Conservation (phyloP, 2,329 filamentous ascomycete species). For the Monilinia fructicola region DNA sequence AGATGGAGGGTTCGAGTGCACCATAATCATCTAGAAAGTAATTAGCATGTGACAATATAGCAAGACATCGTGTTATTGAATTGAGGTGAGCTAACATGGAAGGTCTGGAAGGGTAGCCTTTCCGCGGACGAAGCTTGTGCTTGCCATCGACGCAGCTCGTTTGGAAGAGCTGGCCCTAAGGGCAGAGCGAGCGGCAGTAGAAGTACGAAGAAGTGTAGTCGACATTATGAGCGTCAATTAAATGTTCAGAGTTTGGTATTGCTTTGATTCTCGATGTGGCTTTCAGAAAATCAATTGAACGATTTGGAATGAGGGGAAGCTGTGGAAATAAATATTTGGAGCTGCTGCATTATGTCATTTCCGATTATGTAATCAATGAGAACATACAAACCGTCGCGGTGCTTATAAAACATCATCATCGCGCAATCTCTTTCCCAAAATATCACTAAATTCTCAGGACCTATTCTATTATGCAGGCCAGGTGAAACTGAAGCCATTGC, state of each 20-base stretch:
- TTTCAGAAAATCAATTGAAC: constrained; percentile 22
- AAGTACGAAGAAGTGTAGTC: constrained; percentile 70
- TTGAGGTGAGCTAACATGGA: constrained; percentile 54
- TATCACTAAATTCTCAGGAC: not conserved
- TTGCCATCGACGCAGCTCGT: constrained; percentile 64
- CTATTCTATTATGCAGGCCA: not conserved
- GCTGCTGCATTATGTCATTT: constrained; percentile 21
- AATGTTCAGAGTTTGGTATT: constrained; percentile 26
- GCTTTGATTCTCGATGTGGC: constrained; percentile 18
- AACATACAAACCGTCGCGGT: not conserved
- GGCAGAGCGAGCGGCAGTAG: constrained; percentile 66
- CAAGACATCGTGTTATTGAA: not conserved
- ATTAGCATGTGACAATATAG: constrained; percentile 15
- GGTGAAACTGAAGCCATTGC: not conserved
- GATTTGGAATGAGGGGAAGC: constrained; percentile 17
- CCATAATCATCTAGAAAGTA: constrained; percentile 78
- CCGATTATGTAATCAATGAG: constrained; percentile 8
- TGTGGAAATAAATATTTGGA: constrained; percentile 14
- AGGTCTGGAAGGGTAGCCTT: constrained; percentile 95
- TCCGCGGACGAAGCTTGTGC: constrained; percentile 74
- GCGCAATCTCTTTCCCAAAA: not conserved
- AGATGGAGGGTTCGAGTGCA: constrained; percentile 82
- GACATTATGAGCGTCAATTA: constrained; percentile 58
- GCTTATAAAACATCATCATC: constrained; percentile 1
- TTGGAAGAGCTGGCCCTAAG: constrained; percentile 66